These are phyloP conservation scores for Fusarium stilboides DNA, from an alignment of 2,329 filamentous ascomycete genomes.

Conservation along the genomic window DNA sequence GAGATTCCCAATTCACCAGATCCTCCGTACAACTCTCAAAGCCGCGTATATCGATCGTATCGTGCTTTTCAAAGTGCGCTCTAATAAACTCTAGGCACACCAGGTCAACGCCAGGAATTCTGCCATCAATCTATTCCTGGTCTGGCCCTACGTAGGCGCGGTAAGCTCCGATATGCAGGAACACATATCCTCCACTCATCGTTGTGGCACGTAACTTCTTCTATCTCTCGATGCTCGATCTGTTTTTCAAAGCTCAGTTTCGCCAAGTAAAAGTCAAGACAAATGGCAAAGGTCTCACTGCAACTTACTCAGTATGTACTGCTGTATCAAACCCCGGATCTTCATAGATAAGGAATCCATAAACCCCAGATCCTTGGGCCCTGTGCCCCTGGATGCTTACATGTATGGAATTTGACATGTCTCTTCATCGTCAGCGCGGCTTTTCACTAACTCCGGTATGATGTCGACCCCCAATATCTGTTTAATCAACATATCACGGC, in stretches of 20 bases:
- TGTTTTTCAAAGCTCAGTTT: slow-evolving; percentile 5
- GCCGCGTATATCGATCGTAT: no score
- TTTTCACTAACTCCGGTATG: neutral
- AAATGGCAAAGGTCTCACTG: slow-evolving; percentile 27
- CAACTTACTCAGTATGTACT: neutral
- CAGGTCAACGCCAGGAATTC: slow-evolving; percentile 2
- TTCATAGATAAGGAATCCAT: slow-evolving; percentile 44
- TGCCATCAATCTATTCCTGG: slow-evolving; percentile 6
- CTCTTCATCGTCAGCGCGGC: neutral
- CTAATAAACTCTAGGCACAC: no score
- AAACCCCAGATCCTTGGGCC: slow-evolving; percentile 34
- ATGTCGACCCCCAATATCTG: neutral
- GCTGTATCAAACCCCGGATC: slow-evolving; percentile 14
- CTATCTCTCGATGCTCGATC: neutral
- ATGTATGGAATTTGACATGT: neutral
- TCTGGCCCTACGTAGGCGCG: neutral
- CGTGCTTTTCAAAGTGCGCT: no score
- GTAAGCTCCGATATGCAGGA: slow-evolving; percentile 17
- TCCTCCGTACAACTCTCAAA: neutral
- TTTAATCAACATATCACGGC: neutral
- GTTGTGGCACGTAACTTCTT: slow-evolving; percentile 1
- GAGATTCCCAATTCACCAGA: neutral
- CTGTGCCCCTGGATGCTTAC: slow-evolving; percentile 31
- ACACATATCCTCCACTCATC: slow-evolving; percentile 7
- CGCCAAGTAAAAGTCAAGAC: slow-evolving; percentile 43